A percentile compares a stretch with the other conserved stretches of the same genome.
Conservation (phyloP, 129 eudicot genomes). For the Solidago caesia region DNA sequence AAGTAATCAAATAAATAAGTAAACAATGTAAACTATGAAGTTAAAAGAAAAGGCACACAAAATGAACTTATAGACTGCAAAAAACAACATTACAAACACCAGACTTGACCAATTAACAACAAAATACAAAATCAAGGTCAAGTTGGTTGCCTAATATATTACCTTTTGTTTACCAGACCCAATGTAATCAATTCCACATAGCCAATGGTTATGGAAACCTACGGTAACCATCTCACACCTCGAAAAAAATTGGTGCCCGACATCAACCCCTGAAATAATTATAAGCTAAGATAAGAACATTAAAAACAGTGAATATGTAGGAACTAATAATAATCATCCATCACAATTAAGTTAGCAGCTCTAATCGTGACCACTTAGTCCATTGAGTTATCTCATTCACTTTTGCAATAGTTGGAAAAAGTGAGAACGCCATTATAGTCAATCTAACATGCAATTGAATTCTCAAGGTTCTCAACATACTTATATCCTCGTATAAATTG, state of each 20-base stretch:
- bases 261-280: slow-evolving; percentile 78
- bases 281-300: not conserved
- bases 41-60: not conserved
- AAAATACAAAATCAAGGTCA: slow-evolving; percentile 9
- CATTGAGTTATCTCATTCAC: too few species aligned
- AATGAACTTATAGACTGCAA: slow-evolving; percentile 7
- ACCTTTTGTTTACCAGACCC: slow-evolving; percentile 36
- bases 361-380: too few species aligned
- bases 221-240: slow-evolving; percentile 94
- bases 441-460: not conserved
- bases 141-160: not conserved
- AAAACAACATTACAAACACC: not conserved
- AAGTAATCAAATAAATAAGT: not conserved
- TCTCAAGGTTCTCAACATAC: not conserved
- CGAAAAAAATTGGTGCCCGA: slow-evolving; percentile 92
- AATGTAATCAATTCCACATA: slow-evolving; percentile 76
- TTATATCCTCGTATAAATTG: not conserved
- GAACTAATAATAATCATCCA: not conserved
- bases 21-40: not conserved
- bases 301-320: not conserved
- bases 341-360: not conserved
- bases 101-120: slow-evolving; percentile 24
- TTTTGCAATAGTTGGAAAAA: too few species aligned
- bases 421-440: too few species aligned
- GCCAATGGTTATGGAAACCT: slow-evolving; percentile 93